Conservation (phyloP, 148 eudicot genomes). For the Cornus florida region DNA sequence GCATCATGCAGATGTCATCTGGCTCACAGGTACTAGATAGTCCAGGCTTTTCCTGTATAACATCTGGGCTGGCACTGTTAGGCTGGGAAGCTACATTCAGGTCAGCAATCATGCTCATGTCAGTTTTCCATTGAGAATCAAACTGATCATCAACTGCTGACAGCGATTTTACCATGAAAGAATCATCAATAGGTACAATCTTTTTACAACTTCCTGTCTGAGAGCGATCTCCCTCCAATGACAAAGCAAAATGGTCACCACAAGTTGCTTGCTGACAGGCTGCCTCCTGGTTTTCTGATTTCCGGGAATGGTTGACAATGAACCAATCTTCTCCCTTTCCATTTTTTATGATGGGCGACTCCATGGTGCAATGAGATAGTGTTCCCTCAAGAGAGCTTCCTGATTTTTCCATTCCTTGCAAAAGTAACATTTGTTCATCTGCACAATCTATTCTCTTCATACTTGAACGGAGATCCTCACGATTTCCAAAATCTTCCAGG, state of each 20-base stretch:
- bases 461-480: conserved; percentile 21
- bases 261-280: conserved; percentile 17
- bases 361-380: conserved; percentile 24
- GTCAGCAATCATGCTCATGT: conserved; percentile 43
- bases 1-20: conserved; percentile 46
- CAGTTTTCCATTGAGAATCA: conserved; percentile 49
- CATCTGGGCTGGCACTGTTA: conserved; percentile 19
- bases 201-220: conserved; percentile 20
- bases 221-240: conserved; percentile 17
- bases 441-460: conserved; percentile 29
- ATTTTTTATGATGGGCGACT: conserved; percentile 29
- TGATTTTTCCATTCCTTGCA: conserved; percentile 23
- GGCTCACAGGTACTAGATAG: conserved; percentile 23
- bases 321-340: conserved; percentile 51
- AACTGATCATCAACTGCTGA: conserved; percentile 24
- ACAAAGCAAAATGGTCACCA: conserved; percentile 17
- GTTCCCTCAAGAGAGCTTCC: conserved; percentile 1
- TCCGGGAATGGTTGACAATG: conserved; percentile 33
- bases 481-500: conserved; percentile 35
- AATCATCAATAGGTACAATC: conserved; percentile 41
- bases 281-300: conserved; percentile 13
- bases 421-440: conserved; percentile 31
- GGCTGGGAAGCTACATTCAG: conserved; percentile 6
- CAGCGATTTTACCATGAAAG: conserved; percentile 50
- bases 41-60: conserved; percentile 15